A percentile compares a stretch with the other conserved stretches of the same genome.
phyloP scores from a whole-genome alignment of 2,329 filamentous ascomycete genomes.

The Trichoderma koningii region DNA sequence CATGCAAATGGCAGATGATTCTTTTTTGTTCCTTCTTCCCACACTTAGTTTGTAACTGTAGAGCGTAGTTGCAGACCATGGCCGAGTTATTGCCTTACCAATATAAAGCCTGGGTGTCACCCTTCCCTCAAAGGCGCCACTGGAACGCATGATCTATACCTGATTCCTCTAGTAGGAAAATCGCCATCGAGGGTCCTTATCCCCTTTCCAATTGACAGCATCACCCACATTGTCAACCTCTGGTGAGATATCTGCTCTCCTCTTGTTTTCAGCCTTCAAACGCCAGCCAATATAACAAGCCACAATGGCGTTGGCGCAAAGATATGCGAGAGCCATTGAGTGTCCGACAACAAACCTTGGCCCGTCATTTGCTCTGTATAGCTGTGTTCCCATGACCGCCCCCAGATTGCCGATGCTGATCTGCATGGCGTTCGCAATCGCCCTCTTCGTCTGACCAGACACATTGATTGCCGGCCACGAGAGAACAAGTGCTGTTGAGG shows the following conservation, averaged over 20 bases:
- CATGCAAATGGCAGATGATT: no score
- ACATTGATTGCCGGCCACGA: slow-evolving; percentile 74
- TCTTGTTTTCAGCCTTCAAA: slow-evolving; percentile 59
- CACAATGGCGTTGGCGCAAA: slow-evolving; percentile 49
- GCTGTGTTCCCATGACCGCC: slow-evolving; percentile 68
- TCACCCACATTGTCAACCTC: slow-evolving; percentile 51
- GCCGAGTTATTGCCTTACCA: no score
- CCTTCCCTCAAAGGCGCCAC: no score
- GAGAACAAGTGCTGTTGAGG: slow-evolving; percentile 62
- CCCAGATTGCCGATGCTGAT: slow-evolving; percentile 69
- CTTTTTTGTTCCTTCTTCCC: no score
- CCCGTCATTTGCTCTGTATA: slow-evolving; percentile 62
- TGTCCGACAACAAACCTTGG: slow-evolving; percentile 69
- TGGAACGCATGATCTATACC: no score
- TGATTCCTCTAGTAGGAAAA: slow-evolving; percentile 53
- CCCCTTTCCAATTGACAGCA: slow-evolving; percentile 59
- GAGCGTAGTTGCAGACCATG: no score
- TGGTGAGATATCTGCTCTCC: slow-evolving; percentile 47
- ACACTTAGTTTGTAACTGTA: no score
- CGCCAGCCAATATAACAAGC: slow-evolving; percentile 49
- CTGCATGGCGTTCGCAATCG: slow-evolving; percentile 67
- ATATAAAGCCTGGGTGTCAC: no score
- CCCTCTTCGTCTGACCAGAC: slow-evolving; percentile 69
- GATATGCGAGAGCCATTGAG: slow-evolving; percentile 65
- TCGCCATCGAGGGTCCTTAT: slow-evolving; percentile 66